Conservation (phyloP, 345 rosid genomes). For the sweet orange (Citrus sinensis) region DNA sequence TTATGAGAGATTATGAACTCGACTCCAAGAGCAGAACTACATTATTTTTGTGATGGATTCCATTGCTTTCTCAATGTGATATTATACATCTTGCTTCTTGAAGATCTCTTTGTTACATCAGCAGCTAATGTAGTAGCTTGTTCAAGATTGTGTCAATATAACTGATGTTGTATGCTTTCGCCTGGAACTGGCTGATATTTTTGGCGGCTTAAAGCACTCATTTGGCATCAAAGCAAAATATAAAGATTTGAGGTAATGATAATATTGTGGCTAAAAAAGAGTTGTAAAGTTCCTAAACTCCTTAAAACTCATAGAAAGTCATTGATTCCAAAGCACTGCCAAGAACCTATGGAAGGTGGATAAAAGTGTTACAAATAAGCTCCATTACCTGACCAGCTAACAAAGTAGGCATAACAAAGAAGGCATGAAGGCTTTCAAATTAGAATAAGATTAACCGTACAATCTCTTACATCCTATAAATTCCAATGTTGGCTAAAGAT, state of each 20-base stretch:
- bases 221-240: too few relatives aligned
- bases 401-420: too few relatives aligned
- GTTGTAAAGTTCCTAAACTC: neutral
- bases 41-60: too few relatives aligned
- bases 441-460: neutral
- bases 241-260: neutral
- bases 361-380: neutral
- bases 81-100: neutral
- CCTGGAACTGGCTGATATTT: too few relatives aligned
- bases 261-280: neutral
- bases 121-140: neutral
- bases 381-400: neutral
- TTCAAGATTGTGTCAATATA: too few relatives aligned
- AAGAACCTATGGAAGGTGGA: neutral
- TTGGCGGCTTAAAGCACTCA: too few relatives aligned
- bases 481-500: neutral
- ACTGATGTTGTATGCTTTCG: too few relatives aligned
- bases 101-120: neutral
- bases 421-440: neutral
- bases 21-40: slow-evolving; percentile 1
- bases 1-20: slow-evolving; percentile 61
- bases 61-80: too few relatives aligned
- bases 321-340: neutral
- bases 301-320: neutral
- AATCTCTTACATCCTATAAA: neutral